Evolutionary conservation across 768 basidiomycete genomes (phyloP).

Genomic region (Podaxis rugospora): DNA sequence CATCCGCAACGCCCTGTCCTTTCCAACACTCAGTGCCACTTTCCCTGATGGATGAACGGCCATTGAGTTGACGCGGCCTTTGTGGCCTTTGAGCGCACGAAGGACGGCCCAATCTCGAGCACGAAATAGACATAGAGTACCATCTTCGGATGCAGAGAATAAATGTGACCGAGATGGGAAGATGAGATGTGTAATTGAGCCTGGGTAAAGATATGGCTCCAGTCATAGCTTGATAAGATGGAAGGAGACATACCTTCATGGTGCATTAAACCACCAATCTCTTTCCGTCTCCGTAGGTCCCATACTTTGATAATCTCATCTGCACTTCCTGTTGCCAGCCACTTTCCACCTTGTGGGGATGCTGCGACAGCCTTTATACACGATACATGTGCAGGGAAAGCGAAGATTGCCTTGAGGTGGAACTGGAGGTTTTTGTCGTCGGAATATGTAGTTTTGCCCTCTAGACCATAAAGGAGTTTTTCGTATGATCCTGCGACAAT

Average conservation of each 20-base stretch:
- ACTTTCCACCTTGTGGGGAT: conserved; percentile 87
- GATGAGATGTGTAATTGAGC: conserved; percentile 83
- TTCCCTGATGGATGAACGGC: conserved; percentile 93
- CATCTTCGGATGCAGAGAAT: conserved; percentile 89
- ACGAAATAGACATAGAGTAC: conserved; percentile 84
- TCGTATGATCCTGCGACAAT: conserved; percentile 94
- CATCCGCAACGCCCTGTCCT: conserved; percentile 88
- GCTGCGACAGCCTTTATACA: conserved; percentile 89
- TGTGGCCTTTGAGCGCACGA: conserved; percentile 87
- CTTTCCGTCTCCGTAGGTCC: conserved; percentile 89
- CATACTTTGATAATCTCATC: conserved; percentile 97
- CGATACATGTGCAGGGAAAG: conserved; percentile 95
- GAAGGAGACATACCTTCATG: conserved; percentile 67
- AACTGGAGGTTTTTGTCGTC: conserved; percentile 28
- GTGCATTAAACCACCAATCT: conserved; percentile 92
- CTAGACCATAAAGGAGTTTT: conserved; percentile 88
- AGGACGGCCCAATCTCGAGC: conserved; percentile 93
- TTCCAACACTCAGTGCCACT: conserved; percentile 86
- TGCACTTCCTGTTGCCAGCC: conserved; percentile 93
- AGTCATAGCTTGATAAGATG: not conserved
- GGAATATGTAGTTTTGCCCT: conserved; percentile 48
- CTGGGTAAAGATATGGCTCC: conserved; percentile 32
- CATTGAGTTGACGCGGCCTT: conserved; percentile 84
- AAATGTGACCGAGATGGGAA: conserved; percentile 91
- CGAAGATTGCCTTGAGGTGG: conserved; percentile 77